Evolutionary conservation across 1,284 basidiomycete genomes (phyloP), one percentile per base, ranked within the genome.

Genomic region (Rhodotorula sp.): DNA sequence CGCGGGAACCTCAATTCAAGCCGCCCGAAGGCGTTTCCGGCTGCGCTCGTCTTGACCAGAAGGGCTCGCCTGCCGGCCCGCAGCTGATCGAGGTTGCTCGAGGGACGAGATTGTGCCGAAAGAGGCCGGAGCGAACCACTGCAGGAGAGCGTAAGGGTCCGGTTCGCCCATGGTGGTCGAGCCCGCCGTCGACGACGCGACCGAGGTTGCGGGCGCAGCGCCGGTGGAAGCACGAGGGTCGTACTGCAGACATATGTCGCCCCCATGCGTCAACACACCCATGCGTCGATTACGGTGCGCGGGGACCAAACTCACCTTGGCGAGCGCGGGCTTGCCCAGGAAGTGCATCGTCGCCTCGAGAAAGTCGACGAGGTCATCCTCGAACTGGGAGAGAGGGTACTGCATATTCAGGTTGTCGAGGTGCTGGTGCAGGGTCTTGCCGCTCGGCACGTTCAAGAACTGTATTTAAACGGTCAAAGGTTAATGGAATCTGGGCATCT

Each of bases 391-490:
- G 15, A 75, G 67, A 6, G 73, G 75, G 61, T 76, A 75, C 63
- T 69, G 75, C 28, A 26, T 28, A 57, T 55, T 71, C 15, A 76
- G 64, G 7, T n/a, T 45, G 23, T 62, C 52, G 60, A 76, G 71
- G 62, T 76, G 75, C 47, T 67, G 54, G 34, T 66, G 64, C 47
- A 74, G 47, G 4, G 21, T 48, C 34, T 60, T 66, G 55, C 38
- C 31, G 2, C 21, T 52, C 18, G 71, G 69, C 14, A 77, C 72
- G 52, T 77, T 76, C 55, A 77, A 68, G 64, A 77, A 76, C 76
- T 77, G 64, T 31, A 0, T 8, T 23, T 3, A 6, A 12, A 45
- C 28, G 16, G 18, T 16, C 16, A 15, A 8, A 2, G 18, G 62
- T 60, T 26, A 60, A 23, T 10, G 15, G 10, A 21, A 4, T 14